phyloP scores from a whole-genome alignment of 2,329 filamentous ascomycete species.

The Arthrobotrys conoides region DNA sequence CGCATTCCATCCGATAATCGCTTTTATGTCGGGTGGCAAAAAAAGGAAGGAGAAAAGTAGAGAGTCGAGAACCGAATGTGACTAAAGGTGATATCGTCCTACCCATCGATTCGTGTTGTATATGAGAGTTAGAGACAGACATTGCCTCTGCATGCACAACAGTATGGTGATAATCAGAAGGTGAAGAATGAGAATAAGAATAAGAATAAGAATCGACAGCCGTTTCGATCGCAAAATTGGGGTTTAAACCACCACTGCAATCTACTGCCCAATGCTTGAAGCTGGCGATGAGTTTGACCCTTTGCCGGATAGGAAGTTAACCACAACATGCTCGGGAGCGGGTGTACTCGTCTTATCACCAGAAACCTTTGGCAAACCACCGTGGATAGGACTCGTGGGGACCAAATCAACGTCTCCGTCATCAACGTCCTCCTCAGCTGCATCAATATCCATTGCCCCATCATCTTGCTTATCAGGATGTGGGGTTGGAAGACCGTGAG shows the following conservation, averaged over 20 bases:
- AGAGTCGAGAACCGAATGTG: neutral
- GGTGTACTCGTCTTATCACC: neutral
- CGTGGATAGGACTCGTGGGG: constrained; percentile 35
- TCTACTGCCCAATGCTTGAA: constrained; percentile 46
- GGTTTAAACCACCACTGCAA: neutral
- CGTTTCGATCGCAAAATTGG: neutral
- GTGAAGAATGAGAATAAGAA: no score
- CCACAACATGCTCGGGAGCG: constrained; percentile 45
- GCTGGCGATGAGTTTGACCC: constrained; percentile 56
- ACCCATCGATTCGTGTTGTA: neutral
- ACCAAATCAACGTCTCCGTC: constrained; percentile 47
- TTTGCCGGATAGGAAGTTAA: constrained; percentile 56
- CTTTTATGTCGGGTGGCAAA: neutral
- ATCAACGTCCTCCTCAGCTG: constrained; percentile 37
- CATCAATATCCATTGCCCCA: constrained; percentile 56
- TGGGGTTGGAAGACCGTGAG: constrained; percentile 8
- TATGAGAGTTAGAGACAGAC: neutral
- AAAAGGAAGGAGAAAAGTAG: neutral
- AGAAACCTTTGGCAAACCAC: neutral
- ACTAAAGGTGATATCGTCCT: no score
- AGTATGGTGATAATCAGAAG: neutral
- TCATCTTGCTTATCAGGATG: constrained; percentile 22
- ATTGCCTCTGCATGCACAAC: neutral
- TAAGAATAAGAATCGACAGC: neutral
- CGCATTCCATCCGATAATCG: neutral